Evolutionary conservation across 139 green algal species (phyloP).

Genomic region (Pseudopediastrum boryanum): DNA sequence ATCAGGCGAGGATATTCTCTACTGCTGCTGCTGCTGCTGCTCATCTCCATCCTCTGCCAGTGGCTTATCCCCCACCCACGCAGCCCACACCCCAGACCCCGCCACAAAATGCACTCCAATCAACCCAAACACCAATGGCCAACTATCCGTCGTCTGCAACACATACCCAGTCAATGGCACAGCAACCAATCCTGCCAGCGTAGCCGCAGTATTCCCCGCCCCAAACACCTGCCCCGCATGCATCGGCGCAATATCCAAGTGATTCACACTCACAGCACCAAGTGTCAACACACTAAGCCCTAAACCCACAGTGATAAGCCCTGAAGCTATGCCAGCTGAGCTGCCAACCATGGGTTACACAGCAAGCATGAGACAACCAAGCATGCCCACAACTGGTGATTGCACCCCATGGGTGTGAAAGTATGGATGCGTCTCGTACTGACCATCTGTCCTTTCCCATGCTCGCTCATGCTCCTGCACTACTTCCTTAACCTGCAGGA

Average conservation of each 20-base stretch:
- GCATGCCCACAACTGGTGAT: slow-evolving; percentile 77
- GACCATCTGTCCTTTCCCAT: too few species aligned
- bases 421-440: slow-evolving; percentile 45
- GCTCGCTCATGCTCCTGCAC: too few species aligned
- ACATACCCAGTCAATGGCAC: slow-evolving; percentile 71
- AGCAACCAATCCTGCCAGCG: slow-evolving; percentile 69
- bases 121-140: slow-evolving; percentile 78
- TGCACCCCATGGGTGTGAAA: too few species aligned
- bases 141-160: slow-evolving; percentile 55
- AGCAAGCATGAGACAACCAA: slow-evolving; percentile 74
- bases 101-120: slow-evolving; percentile 71
- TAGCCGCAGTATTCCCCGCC: slow-evolving; percentile 79
- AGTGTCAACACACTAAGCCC: slow-evolving; percentile 77
- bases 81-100: slow-evolving; percentile 56
- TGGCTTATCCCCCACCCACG: slow-evolving; percentile 60
- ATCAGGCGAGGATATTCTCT: too few species aligned
- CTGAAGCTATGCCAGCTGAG: slow-evolving; percentile 47
- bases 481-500: too few species aligned
- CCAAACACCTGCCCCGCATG: slow-evolving; percentile 80
- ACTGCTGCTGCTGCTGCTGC: background rate
- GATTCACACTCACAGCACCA: slow-evolving; percentile 69
- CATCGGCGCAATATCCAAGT: slow-evolving; percentile 79
- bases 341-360: slow-evolving; percentile 59
- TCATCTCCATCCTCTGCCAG: slow-evolving; percentile 55
- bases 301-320: slow-evolving; percentile 72